Base-by-base conservation (phyloP, 768 basidiomycete genomes). In the Tricholoma matsutake region DNA sequence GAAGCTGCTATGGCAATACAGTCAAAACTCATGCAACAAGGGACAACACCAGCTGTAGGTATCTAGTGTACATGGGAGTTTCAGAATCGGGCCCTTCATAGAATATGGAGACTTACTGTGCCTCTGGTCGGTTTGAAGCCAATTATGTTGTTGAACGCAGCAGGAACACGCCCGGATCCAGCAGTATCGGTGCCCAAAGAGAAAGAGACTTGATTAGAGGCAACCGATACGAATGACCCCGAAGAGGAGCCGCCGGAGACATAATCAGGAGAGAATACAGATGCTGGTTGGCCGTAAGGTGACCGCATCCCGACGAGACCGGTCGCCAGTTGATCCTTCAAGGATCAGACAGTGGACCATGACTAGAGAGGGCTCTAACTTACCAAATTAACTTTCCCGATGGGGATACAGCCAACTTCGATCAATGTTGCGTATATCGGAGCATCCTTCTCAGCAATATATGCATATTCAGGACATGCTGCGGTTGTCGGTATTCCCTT, bases 291-390 rank as follows among this genome's bases (percentile, higher is more conserved):
- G 51, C 51, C 51, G n/a, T 53, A 53, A 16, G 51, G 51, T 18
- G 51, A 53, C 10, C 51, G 51, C 51, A 53, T 53, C 51, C 51
- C 51, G 31, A 53, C 51, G 31, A 53, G 51, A 53, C 51, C 51
- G 4, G 51, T 53, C 29, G 51, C 51, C 29, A 53, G 9, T 53
- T 53, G 51, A 32, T 53, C 51, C 51, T 53, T 53, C 29, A n/a
- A 4, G 16, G 8, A 53, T 53, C n/a, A 52, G 51, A 52, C 4
- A 10, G 47, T 32, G 28, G n/a, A 31, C 16, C 29, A 32, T 7
- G 29, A n/a, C 29, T 32, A 53, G 29, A 28, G 25, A 28, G 4
- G 13, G 47, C 11, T 53, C 6, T 32, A 18, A 53, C 29, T 32
- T 53, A 53, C 51, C 29, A 53, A 31, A 32, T 53, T 53, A 7